A percentile compares a stretch with the other conserved stretches of the same genome.
Evolutionary conservation across 805 yeast genomes (phyloP).

Genomic region (Starmerella floris): DNA sequence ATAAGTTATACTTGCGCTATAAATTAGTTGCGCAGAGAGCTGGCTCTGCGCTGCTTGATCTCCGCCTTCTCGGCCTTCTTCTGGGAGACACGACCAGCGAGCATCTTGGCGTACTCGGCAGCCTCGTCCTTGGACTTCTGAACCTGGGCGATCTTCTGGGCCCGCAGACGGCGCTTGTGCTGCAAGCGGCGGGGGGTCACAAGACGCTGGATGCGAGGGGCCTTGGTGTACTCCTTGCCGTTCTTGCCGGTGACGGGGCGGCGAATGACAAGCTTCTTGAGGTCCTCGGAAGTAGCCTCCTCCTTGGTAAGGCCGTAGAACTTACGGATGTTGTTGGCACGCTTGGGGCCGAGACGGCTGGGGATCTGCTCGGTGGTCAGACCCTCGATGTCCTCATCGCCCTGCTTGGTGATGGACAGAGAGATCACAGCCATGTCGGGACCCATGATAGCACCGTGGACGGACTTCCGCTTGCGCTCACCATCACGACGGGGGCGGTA

Average conservation of each 20-base stretch:
- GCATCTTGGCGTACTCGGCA: constrained; percentile 97
- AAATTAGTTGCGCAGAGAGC: constrained; percentile 54
- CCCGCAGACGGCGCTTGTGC: constrained; percentile 94
- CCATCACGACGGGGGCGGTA: constrained; percentile 99
- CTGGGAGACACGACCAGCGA: constrained; percentile 96
- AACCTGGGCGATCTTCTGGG: constrained; percentile 90
- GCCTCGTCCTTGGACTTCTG: constrained; percentile 99
- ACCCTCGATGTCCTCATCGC: constrained; percentile 92
- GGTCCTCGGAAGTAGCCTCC: constrained; percentile 44
- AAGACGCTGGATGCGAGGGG: constrained; percentile 99
- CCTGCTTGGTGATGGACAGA: constrained; percentile 89
- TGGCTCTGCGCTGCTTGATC: constrained; percentile 99
- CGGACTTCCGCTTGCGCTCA: constrained; percentile 99
- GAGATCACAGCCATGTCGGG: constrained; percentile 93
- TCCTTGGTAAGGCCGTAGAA: constrained; percentile 96
- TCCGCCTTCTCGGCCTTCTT: constrained; percentile 98
- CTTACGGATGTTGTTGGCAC: constrained; percentile 99
- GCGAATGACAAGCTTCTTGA: constrained; percentile 86
- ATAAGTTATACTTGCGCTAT: constrained; percentile 4
- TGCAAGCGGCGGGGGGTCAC: constrained; percentile 98
- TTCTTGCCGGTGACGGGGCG: constrained; percentile 91
- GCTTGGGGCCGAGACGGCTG: constrained; percentile 99
- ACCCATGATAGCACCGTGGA: constrained; percentile 98
- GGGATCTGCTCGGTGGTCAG: constrained; percentile 89
- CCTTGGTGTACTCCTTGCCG: constrained; percentile 98